Evolutionary conservation across 306 rosid species (phyloP).

Genomic region (Prunus kanzakura): DNA sequence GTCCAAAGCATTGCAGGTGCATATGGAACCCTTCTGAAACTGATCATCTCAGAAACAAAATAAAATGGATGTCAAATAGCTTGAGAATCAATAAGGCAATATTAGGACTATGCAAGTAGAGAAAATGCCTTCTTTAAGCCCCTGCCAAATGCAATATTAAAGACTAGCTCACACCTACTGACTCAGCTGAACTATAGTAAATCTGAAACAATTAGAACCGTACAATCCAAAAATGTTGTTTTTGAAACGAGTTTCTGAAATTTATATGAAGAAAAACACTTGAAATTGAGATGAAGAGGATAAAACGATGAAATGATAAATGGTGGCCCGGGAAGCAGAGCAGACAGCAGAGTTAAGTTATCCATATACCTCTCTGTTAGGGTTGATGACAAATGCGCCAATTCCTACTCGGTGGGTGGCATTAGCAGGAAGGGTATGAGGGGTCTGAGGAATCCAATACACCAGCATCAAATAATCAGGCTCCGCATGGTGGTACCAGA

Average conservation of each 20-base stretch:
- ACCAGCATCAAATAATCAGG: constrained; percentile 78
- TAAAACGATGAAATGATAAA: not conserved
- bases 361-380: not conserved
- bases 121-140: too few relatives aligned
- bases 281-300: not conserved
- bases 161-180: not conserved
- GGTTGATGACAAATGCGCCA: constrained; percentile 6
- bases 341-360: too few relatives aligned
- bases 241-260: too few relatives aligned
- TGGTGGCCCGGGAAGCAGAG: not conserved
- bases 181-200: too few relatives aligned
- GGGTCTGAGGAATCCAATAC: constrained; percentile 64
- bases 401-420: constrained; percentile 31
- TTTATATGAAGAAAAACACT: not conserved
- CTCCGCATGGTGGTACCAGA: constrained; percentile 93
- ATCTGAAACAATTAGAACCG: too few relatives aligned
- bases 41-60: not conserved
- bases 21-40: not conserved
- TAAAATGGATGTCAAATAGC: not conserved
- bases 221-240: too few relatives aligned
- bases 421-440: constrained; percentile 62
- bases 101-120: too few relatives aligned
- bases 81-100: too few relatives aligned
- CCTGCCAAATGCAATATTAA: not conserved
- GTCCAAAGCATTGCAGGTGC: too few relatives aligned